Base-by-base conservation (phyloP, 345 rosid species). In the Eucalyptus grandis region DNA sequence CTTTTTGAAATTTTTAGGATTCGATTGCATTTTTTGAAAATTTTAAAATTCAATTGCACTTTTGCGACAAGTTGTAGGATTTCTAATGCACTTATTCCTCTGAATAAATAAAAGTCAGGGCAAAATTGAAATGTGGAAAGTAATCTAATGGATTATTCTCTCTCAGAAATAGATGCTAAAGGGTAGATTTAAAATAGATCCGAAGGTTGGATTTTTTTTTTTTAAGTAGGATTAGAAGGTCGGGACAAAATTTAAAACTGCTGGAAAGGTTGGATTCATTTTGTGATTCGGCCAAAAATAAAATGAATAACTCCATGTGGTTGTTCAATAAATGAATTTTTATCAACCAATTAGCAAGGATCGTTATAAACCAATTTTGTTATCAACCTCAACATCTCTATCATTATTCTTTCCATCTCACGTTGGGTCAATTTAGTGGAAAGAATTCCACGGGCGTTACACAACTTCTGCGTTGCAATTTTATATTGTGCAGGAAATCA, bases 11-110 rank as follows among this genome's bases (percentile, higher is more conserved):
- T 6, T 16, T 51, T 51, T 51, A 16, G 22, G 0, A 6, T 2
- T 51, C 4, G 7, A 51, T 7, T 51, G 0, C 2, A 51, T 40
- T 50, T 50, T 50, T 6, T 6, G 2, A 51, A 51, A 16, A 3
- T 16, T 51, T 51, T 51, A 16, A 21, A 0, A 16, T 4, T 51
- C 8, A 51, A 51, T 7, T 51, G 0, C 2, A 51, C 22, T 51
- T 16, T 51, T 0, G 1, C 1, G 1, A 51, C 1, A 17, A 51
- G 1, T 51, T 51, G 0, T 51, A 17, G 1, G 4, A 51, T 3
- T 51, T 17, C 4, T 17, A 51, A 2, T 51, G 2, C 4, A 51
- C 2, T 51, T 51, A 17, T 51, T 3, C 4, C 9, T 17, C 17
- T 51, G 7, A 51, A 51, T 51, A 7, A 51, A 54, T 54, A 21